Evolutionary conservation across 108 stramenopile genomes (phyloP), one percentile per base, ranked within the genome.

Genomic region (Skeletonema marinoi): DNA sequence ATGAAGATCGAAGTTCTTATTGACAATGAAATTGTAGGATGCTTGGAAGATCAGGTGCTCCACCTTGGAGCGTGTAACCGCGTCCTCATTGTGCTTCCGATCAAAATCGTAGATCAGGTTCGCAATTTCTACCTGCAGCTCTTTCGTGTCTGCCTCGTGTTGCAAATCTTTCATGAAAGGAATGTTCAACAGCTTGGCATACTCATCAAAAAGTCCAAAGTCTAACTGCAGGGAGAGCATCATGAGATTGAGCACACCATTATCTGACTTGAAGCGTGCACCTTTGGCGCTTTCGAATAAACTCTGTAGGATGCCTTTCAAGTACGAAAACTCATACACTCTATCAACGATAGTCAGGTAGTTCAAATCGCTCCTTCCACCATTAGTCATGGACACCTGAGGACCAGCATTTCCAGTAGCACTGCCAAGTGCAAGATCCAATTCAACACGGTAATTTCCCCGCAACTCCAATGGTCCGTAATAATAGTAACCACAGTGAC

Each of bases 21-120:
- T 87, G 66, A 87, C 60, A 5, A 87, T 71, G 77, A 87, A 87
- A 60, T 87, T 87, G 72, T 83, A 84, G 35, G 86, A 84, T 19
- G 72, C 81, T 32, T 87, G 83, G 41, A 66, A 87, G 56, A 87
- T 71, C 14, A 87, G 33, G 9, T 81, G 78, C 38, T 87, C 86
- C 31, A 87, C 84, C 48, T 79, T 82, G 3, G 80, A 71, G 25
- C 86, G 86, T 7, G 86, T 87, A 21, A 87, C 38, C 1, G 83
- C 68, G 59, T 87, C 73, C 7, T 60, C 79, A 32, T 39, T 42
- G 44, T 80, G 80, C 59, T 83, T 83, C 41, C 82, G 50, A 41
- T 87, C 86, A 61, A 82, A 83, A 41, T 87, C 79, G 44, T 84
- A 84, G 39, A 87, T 87, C 38, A 81, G 51, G 41, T 87, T 84